Evolutionary conservation across 2,329 filamentous ascomycete species (phyloP).

Genomic region (Sarocladiaceae sp.): DNA sequence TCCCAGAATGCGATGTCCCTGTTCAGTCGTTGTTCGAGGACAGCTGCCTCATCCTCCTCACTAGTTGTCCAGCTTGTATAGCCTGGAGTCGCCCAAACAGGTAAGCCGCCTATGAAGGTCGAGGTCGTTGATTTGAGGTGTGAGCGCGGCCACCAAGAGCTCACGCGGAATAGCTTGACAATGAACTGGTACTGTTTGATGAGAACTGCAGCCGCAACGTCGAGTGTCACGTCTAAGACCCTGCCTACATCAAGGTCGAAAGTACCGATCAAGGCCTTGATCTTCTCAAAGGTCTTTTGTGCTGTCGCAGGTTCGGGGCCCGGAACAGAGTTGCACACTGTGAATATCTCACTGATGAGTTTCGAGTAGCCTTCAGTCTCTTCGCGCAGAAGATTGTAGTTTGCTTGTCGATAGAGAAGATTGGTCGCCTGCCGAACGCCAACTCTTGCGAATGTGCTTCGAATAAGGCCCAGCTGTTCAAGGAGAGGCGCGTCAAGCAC

Average conservation of each 20-base stretch:
- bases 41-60: conserved; percentile 63
- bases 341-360: conserved; percentile 91
- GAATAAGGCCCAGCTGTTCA: conserved; percentile 72
- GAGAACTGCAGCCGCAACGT: conserved; percentile 89
- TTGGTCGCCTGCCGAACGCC: conserved; percentile 90
- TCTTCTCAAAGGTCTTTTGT: conserved; percentile 80
- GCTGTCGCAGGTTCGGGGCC: conserved; percentile 61
- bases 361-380: conserved; percentile 97
- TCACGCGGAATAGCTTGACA: conserved; percentile 83
- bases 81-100: conserved; percentile 76
- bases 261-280: conserved; percentile 92
- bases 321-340: conserved; percentile 72
- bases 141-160: conserved; percentile 92
- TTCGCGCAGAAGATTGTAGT: conserved; percentile 92
- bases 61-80: conserved; percentile 58
- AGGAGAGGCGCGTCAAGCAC: conserved; percentile 78
- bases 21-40: conserved; percentile 51
- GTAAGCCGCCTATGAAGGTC: conserved; percentile 62
- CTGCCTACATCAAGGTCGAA: conserved; percentile 96
- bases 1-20: conserved; percentile 81
- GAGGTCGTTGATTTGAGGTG: conserved; percentile 36
- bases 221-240: conserved; percentile 88
- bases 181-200: conserved; percentile 94
- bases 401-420: conserved; percentile 88
- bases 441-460: conserved; percentile 78